Evolutionary conservation across 495 filamentous ascomycete genomes (phyloP).

Genomic region (Xylaria grammica): DNA sequence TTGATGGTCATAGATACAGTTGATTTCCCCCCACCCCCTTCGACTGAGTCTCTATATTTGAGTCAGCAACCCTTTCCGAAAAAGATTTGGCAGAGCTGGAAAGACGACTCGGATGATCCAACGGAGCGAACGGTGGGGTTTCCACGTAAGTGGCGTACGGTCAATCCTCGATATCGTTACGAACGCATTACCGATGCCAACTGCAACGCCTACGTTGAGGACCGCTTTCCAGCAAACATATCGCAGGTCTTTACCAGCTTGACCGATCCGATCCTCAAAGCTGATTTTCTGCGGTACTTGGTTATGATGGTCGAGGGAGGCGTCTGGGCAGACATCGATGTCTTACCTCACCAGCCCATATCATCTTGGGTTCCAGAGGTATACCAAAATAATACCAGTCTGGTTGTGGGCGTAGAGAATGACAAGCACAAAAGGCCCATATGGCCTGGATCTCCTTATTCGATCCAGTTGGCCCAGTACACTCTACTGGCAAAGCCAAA

Average conservation of each 20-base stretch:
- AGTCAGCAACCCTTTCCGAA: conserved; percentile 15
- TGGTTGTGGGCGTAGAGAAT: conserved; percentile 51
- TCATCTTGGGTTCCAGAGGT: conserved; percentile 44
- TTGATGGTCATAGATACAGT: background rate
- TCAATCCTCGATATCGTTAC: conserved; percentile 41
- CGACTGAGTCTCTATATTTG: background rate
- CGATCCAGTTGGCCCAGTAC: conserved; percentile 48
- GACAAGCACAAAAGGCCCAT: conserved; percentile 38
- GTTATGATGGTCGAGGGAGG: conserved; percentile 56
- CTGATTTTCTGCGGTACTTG: conserved; percentile 57
- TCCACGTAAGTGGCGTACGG: conserved; percentile 31
- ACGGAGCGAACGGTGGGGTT: conserved; percentile 21
- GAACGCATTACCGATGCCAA: conserved; percentile 44
- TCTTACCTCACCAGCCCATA: conserved; percentile 42
- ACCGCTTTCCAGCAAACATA: conserved; percentile 34
- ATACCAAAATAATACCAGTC: conserved; percentile 32
- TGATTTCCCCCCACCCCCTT: background rate
- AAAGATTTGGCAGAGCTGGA: conserved; percentile 30
- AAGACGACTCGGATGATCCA: conserved; percentile 25
- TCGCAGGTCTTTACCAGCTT: conserved; percentile 36
- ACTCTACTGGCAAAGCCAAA: conserved; percentile 45
- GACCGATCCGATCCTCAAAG: conserved; percentile 32
- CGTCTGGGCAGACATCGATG: conserved; percentile 58
- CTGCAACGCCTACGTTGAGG: conserved; percentile 39
- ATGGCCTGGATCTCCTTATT: conserved; percentile 32